These are phyloP conservation scores for Cardamine chenopodiifolia DNA, from an alignment of 345 rosid species.

Conservation along the genomic window DNA sequence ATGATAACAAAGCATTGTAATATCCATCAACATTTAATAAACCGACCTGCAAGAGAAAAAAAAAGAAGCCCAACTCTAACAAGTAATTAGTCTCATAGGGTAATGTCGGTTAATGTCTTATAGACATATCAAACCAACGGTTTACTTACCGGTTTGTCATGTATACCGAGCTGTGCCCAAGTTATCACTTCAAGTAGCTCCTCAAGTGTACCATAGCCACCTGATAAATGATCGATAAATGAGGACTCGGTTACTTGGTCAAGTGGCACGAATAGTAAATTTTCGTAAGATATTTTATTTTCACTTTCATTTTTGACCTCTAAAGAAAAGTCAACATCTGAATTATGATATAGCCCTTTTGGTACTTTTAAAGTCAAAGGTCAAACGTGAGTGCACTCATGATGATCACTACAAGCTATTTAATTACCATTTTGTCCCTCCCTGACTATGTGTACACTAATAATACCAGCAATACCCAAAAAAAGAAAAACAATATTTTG, in stretches of 20 bases:
- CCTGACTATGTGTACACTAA: not conserved
- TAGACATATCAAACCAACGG: not conserved
- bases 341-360: constrained; percentile 14
- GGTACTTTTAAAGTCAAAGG: constrained; percentile 31
- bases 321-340: constrained; percentile 28
- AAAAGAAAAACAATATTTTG: not conserved
- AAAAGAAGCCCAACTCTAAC: not conserved
- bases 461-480: not conserved
- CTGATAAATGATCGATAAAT: constrained; percentile 33
- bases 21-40: constrained; percentile 60
- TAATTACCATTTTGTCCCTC: not conserved
- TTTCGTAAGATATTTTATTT: not conserved
- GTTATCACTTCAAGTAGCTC: constrained; percentile 66
- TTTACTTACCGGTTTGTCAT: constrained; percentile 56
- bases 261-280: constrained; percentile 6
- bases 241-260: constrained; percentile 5
- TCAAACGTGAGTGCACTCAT: constrained; percentile 20
- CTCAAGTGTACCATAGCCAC: constrained; percentile 69
- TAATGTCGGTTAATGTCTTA: not conserved
- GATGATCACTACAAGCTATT: constrained; percentile 1
- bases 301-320: constrained; percentile 21
- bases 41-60: constrained; percentile 46
- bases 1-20: constrained; percentile 53
- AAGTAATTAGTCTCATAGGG: not conserved
- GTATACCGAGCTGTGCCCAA: constrained; percentile 70